Percentiles rank a stretch among this genome's conserved stretches.
phyloP scores from a whole-genome alignment of 805 yeast species.

The Candida vartiovaarae region DNA sequence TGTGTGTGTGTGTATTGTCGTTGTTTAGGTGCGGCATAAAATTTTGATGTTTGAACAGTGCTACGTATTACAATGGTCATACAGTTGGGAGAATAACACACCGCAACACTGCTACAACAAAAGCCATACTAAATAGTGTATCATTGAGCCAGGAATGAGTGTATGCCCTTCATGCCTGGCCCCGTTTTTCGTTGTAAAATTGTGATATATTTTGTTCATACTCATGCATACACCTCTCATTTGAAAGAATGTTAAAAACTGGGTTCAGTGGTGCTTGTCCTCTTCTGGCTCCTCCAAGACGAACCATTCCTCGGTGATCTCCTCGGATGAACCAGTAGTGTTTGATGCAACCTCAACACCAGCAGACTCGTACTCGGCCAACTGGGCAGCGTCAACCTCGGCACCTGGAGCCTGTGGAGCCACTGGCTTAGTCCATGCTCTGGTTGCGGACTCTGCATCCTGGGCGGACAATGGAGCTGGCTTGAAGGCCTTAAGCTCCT shows the following conservation, averaged over 20 bases:
- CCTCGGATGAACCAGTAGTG: slow-evolving; percentile 31
- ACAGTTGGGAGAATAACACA: too few species aligned
- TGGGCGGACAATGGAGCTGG: slow-evolving; percentile 66
- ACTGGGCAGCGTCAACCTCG: slow-evolving; percentile 63
- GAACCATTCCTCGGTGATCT: slow-evolving; percentile 60
- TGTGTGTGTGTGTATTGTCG: not conserved
- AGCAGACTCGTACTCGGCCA: slow-evolving; percentile 60
- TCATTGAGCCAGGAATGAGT: too few species aligned
- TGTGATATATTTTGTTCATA: too few species aligned
- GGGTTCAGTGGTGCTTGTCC: slow-evolving; percentile 27
- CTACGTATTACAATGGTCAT: too few species aligned
- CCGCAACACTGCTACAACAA: too few species aligned
- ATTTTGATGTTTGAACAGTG: too few species aligned
- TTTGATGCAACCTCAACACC: slow-evolving; percentile 61
- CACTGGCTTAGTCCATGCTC: slow-evolving; percentile 76
- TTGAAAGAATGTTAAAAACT: too few species aligned
- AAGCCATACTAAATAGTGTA: too few species aligned
- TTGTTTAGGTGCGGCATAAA: too few species aligned
- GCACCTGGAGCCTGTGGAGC: slow-evolving; percentile 69
- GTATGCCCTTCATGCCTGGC: too few species aligned
- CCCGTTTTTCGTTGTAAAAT: too few species aligned
- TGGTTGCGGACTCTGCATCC: slow-evolving; percentile 73
- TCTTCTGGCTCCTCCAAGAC: slow-evolving; percentile 67
- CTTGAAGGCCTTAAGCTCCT: slow-evolving; percentile 83
- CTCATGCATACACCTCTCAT: too few species aligned